Conservation (phyloP, 371 early-diverging fungal genomes). For the Mortierella sp. region DNA sequence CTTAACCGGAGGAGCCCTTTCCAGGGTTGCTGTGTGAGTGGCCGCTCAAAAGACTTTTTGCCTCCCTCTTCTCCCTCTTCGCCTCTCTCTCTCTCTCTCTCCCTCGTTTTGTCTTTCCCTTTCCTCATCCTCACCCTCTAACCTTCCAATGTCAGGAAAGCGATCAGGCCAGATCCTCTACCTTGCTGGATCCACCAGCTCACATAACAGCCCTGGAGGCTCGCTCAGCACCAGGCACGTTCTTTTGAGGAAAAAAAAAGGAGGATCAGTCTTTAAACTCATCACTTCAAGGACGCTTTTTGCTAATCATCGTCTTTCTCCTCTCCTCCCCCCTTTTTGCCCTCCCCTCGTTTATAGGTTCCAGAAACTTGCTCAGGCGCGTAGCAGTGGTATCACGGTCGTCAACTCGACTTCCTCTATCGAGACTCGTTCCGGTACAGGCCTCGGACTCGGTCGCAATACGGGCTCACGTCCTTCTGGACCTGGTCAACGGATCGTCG, state of each 20-base stretch:
- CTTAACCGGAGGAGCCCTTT: too few relatives aligned
- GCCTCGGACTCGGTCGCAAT: too few relatives aligned
- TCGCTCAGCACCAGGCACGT: constrained; percentile 44
- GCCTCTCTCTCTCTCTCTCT: not conserved
- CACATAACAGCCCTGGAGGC: constrained; percentile 24
- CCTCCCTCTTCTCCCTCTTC: not conserved
- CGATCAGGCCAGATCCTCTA: constrained; percentile 43
- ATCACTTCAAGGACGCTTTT: too few relatives aligned
- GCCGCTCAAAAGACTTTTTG: not conserved
- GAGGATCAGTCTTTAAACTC: too few relatives aligned
- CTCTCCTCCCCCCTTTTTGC: not conserved
- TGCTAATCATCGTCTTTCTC: too few relatives aligned
- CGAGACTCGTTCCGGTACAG: too few relatives aligned
- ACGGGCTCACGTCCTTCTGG: too few relatives aligned
- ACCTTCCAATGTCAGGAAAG: constrained; percentile 8
- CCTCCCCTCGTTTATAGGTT: constrained; percentile 17
- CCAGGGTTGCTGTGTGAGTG: not conserved
- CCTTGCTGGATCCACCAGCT: constrained; percentile 28
- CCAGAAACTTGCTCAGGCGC: constrained; percentile 37
- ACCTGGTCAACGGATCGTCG: too few relatives aligned
- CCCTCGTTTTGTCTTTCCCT: not conserved
- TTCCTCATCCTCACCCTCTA: not conserved
- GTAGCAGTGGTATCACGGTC: constrained; percentile 30
- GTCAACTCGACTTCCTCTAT: too few relatives aligned
- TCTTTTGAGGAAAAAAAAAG: not conserved